Percentiles rank a stretch among this genome's conserved stretches.
These are phyloP conservation scores for Kodamaea restingae DNA, from an alignment of 805 yeast species.

Conservation along the genomic window DNA sequence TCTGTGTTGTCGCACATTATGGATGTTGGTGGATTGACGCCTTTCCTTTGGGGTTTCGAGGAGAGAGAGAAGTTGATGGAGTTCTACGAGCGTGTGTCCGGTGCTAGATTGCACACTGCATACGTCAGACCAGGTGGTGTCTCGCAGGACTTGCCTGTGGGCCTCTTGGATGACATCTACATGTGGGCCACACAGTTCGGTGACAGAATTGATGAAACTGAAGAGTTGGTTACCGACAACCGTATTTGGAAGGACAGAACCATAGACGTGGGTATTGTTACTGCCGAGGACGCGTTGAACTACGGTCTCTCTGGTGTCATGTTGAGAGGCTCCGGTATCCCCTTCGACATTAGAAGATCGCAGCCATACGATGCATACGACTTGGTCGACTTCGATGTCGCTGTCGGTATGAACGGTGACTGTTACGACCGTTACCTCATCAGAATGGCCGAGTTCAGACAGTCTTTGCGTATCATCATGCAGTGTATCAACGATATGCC, in stretches of 20 bases:
- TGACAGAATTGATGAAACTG: constrained; percentile 86
- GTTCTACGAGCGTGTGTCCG: constrained; percentile 85
- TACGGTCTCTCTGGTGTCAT: constrained; percentile 80
- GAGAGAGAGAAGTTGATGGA: constrained; percentile 92
- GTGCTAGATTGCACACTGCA: constrained; percentile 86
- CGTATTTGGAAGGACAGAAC: constrained; percentile 92
- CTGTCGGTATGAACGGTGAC: constrained; percentile 86
- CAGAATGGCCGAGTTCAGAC: constrained; percentile 91
- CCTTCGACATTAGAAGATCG: constrained; percentile 79
- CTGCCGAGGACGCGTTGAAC: constrained; percentile 84
- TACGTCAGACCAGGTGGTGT: constrained; percentile 93
- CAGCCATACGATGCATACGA: constrained; percentile 91
- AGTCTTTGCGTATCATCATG: constrained; percentile 80
- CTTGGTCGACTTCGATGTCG: constrained; percentile 77
- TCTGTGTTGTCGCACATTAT: constrained; percentile 82
- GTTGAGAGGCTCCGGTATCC: constrained; percentile 89
- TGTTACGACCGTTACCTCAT: constrained; percentile 86
- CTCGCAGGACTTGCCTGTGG: constrained; percentile 80
- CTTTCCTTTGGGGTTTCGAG: constrained; percentile 91
- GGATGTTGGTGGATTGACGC: constrained; percentile 94
- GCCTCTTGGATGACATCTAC: constrained; percentile 82
- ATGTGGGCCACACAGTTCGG: constrained; percentile 97
- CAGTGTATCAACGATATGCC: constrained; percentile 92
- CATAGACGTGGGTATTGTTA: constrained; percentile 69
- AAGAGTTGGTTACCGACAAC: constrained; percentile 83